phyloP scores from a whole-genome alignment of 768 basidiomycete genomes.

The Serendipita sp. region DNA sequence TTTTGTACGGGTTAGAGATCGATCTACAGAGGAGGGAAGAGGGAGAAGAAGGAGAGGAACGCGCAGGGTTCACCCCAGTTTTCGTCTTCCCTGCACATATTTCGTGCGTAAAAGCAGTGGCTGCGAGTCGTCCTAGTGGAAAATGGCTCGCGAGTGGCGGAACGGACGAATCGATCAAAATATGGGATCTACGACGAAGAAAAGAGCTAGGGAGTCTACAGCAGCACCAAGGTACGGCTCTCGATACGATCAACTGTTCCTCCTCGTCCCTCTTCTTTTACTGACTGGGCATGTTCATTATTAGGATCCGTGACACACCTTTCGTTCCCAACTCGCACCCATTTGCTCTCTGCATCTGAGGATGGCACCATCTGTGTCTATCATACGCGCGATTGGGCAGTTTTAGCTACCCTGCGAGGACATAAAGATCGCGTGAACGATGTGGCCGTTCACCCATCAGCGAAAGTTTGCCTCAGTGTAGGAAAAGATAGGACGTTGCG shows the following conservation, averaged over 20 bases:
- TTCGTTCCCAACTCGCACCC: constrained; percentile 71
- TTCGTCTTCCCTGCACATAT: constrained; percentile 98
- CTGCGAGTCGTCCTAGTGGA: constrained; percentile 73
- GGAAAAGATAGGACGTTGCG: constrained; percentile 78
- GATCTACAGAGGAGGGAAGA: background rate
- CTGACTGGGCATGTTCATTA: background rate
- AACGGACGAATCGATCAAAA: constrained; percentile 90
- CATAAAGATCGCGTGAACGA: constrained; percentile 88
- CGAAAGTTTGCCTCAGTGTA: constrained; percentile 80
- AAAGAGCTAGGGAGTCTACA: constrained; percentile 92
- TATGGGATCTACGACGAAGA: constrained; percentile 83
- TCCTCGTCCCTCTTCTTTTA: background rate
- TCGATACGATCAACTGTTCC: background rate
- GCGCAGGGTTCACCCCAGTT: constrained; percentile 43
- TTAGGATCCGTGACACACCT: constrained; percentile 85
- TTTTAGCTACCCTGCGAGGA: constrained; percentile 74
- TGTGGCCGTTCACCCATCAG: constrained; percentile 82
- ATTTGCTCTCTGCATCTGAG: constrained; percentile 81
- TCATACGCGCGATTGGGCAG: constrained; percentile 84
- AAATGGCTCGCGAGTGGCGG: constrained; percentile 96
- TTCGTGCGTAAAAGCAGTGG: constrained; percentile 79
- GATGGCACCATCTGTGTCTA: constrained; percentile 86
- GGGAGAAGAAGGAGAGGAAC: constrained; percentile 32
- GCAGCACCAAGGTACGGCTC: constrained; percentile 70
- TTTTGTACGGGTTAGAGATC: constrained; percentile 61